phyloP scores from a whole-genome alignment of 768 basidiomycete species.

The Xanthoconium stramineum region DNA sequence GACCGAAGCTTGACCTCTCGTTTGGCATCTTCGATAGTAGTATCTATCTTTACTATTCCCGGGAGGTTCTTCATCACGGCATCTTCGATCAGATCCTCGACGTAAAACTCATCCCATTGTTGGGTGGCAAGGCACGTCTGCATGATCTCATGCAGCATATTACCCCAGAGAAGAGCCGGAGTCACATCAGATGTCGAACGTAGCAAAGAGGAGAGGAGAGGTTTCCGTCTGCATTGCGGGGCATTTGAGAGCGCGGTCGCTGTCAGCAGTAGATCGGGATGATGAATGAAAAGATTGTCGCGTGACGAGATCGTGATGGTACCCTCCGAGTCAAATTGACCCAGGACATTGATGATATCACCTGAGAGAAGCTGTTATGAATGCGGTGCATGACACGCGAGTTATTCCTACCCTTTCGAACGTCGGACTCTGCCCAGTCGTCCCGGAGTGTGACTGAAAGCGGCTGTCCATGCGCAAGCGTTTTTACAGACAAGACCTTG shows the following conservation, averaged over 20 bases:
- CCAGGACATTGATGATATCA: slow-evolving; percentile 80
- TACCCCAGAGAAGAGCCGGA: slow-evolving; percentile 83
- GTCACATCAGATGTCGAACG: slow-evolving; percentile 58
- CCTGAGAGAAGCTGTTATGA: slow-evolving; percentile 39
- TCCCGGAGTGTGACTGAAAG: slow-evolving; percentile 63
- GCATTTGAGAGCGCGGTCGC: slow-evolving; percentile 86
- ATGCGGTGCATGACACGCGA: neutral
- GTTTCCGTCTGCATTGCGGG: slow-evolving; percentile 79
- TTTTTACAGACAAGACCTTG: slow-evolving; percentile 46
- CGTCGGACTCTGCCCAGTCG: slow-evolving; percentile 71
- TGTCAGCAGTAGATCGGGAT: slow-evolving; percentile 90
- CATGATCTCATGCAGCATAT: slow-evolving; percentile 88
- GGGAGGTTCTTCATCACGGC: slow-evolving; percentile 52
- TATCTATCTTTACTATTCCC: slow-evolving; percentile 59
- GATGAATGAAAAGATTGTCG: slow-evolving; percentile 74
- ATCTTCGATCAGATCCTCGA: slow-evolving; percentile 58
- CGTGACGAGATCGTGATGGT: slow-evolving; percentile 59
- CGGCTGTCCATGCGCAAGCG: slow-evolving; percentile 36
- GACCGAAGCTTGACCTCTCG: slow-evolving; percentile 61
- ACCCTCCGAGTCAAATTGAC: slow-evolving; percentile 36
- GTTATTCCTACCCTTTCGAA: slow-evolving; percentile 51
- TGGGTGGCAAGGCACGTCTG: slow-evolving; percentile 67
- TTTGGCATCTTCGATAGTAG: slow-evolving; percentile 59
- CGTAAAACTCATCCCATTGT: slow-evolving; percentile 61
- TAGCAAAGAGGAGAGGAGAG: slow-evolving; percentile 68